These are phyloP conservation scores for Xylaria sp. DNA, from an alignment of 2,329 filamentous ascomycete genomes.

Conservation along the genomic window DNA sequence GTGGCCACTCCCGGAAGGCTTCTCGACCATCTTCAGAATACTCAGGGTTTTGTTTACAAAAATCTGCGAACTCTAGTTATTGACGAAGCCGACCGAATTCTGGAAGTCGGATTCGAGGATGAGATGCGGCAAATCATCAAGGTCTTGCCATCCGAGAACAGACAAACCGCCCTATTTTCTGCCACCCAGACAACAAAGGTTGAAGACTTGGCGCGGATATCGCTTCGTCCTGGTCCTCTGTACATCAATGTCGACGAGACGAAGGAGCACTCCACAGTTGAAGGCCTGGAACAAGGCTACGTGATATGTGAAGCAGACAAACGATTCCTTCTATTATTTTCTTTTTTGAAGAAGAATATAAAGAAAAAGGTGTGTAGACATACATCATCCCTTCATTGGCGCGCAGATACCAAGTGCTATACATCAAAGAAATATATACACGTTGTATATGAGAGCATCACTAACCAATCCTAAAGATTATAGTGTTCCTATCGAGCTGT, in stretches of 20 bases:
- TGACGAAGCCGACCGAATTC: conserved; percentile 94
- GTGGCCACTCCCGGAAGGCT: conserved; percentile 94
- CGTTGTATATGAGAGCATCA: neutral
- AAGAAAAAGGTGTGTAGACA: conserved; percentile 36
- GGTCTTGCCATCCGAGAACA: conserved; percentile 85
- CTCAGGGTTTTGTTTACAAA: conserved; percentile 74
- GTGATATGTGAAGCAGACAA: conserved; percentile 93
- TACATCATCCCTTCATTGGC: neutral
- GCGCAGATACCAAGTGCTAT: neutral
- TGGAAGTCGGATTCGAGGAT: conserved; percentile 98
- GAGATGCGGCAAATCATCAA: conserved; percentile 98
- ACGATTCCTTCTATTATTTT: conserved; percentile 85
- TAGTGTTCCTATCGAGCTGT: conserved; percentile 94
- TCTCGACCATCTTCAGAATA: conserved; percentile 94
- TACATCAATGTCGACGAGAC: conserved; percentile 97
- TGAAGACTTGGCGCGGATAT: conserved; percentile 94
- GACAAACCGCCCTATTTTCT: conserved; percentile 98
- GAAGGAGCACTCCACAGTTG: conserved; percentile 90
- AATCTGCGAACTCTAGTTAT: conserved; percentile 85
- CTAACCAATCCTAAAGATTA: conserved; percentile 71
- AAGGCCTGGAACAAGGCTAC: conserved; percentile 94
- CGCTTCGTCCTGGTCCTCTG: conserved; percentile 86
- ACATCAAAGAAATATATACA: neutral
- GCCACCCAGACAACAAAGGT: conserved; percentile 99
- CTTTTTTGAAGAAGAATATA: conserved; percentile 38